Evolutionary conservation across 176 grass and related monocot species (phyloP), one percentile per base, ranked within the genome.

Genomic region (Eragrostis nindensis): DNA sequence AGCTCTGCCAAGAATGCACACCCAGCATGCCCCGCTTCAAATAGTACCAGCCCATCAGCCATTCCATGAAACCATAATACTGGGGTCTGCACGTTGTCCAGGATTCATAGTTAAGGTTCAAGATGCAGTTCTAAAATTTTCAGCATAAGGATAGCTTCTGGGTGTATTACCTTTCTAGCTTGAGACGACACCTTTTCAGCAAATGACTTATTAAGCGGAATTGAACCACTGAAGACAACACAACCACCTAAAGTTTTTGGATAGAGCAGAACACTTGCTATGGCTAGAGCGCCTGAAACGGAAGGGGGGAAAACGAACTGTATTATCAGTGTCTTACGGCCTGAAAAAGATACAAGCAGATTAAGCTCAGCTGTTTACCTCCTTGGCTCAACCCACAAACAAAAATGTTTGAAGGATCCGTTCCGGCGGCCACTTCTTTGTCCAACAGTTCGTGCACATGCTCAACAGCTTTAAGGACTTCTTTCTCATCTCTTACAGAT

Each of bases 31-130:
- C 83, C 90, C 7, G 90, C 85, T 87, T 91, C 76, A 41, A 93
- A 87, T 8, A 90, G 80, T 16, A 97, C 90, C 30, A 84, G 0
- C 7, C 53, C 60, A 71, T 97, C 94, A 18, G 86, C 83, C 85
- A 86, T 86, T 30, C 94, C 94, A 77, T 97, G 90, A 69, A 89
- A 91, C 94, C 94, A 90, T 24, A 97, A 82, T 12, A 93, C 76
- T 3, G 94, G 94, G 6, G 94, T 97, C 94, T 90, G 54, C 38
- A 83, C 10, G 25, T 53, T 54, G 64, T 54, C 1, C 84, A 87
- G 19, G 30, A 73, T 46, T 49, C 27, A 48, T 22, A 1, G 5
- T 22, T 60, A 10, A 27, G 9, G 75, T 3, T 22, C 41, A 64
- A 57, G 63, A 6, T 46, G 2, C 2, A 15, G 9, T 6, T 45